phyloP scores from a whole-genome alignment of 176 grass and related monocot species.

The Aechmea fasciata region DNA sequence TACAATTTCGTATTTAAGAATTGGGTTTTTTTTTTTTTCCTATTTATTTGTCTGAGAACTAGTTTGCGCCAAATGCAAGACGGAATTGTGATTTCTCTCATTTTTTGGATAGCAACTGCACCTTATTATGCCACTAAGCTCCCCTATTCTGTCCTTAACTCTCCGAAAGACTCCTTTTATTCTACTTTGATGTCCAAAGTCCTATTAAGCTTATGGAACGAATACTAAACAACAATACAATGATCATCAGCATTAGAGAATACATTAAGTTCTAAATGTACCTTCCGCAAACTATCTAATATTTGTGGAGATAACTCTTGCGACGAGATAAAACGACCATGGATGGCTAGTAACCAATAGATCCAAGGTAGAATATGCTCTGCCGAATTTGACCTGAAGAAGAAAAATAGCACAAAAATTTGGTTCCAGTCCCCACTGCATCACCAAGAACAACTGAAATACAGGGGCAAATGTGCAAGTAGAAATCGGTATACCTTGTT shows the following conservation, averaged over 20 bases:
- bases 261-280: conserved; percentile 10
- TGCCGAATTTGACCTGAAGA: conserved; percentile 44
- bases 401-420: conserved; percentile 18
- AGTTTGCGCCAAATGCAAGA: no score
- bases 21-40: no score
- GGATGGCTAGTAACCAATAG: conserved; percentile 64
- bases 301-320: conserved; percentile 43
- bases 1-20: no score
- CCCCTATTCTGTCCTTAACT: no score
- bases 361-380: conserved; percentile 68
- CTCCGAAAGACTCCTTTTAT: no score
- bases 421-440: background rate
- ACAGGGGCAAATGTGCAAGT: conserved; percentile 1
- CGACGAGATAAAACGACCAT: conserved; percentile 50
- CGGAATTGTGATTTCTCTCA: background rate
- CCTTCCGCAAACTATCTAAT: conserved; percentile 53
- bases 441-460: conserved; percentile 9
- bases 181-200: no score
- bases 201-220: no score
- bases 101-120: background rate
- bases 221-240: background rate
- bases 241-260: background rate
- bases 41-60: no score
- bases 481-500: conserved; percentile 39
- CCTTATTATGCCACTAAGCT: no score